Evolutionary conservation across 768 basidiomycete species (phyloP).

Genomic region (Megacollybia marginata): DNA sequence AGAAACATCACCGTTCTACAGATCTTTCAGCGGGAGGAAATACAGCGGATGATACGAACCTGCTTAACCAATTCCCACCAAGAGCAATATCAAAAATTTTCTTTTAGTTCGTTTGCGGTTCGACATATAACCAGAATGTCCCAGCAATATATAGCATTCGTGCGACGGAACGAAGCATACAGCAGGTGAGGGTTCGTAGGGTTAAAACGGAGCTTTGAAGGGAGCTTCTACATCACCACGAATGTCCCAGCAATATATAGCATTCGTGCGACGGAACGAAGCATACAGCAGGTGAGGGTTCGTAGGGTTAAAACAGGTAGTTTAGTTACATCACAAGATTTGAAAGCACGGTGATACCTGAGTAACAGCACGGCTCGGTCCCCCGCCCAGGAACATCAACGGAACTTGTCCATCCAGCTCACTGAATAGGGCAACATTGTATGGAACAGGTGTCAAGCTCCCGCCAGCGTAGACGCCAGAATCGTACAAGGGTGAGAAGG

Average conservation of each 20-base stretch:
- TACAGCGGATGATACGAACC: constrained; percentile 31
- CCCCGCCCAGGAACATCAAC: constrained; percentile 57
- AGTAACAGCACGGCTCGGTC: constrained; percentile 41
- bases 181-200: constrained; percentile 62
- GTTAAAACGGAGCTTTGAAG: constrained; percentile 59
- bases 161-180: constrained; percentile 72
- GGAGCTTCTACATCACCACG: constrained; percentile 45
- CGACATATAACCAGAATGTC: constrained; percentile 48
- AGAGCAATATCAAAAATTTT: constrained; percentile 72
- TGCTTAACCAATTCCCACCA: constrained; percentile 55
- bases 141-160: constrained; percentile 62
- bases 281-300: constrained; percentile 71
- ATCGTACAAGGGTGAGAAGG: constrained; percentile 61
- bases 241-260: constrained; percentile 75
- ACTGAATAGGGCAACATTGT: constrained; percentile 61
- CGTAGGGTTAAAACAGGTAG: constrained; percentile 59
- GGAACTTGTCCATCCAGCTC: constrained; percentile 50
- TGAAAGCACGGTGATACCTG: constrained; percentile 31
- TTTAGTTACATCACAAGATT: neutral
- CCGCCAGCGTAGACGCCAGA: constrained; percentile 75
- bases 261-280: constrained; percentile 59
- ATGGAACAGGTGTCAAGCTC: constrained; percentile 46
- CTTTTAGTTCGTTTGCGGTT: constrained; percentile 50
- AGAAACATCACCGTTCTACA: constrained; percentile 50
- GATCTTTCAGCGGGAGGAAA: neutral